Percentiles rank a stretch among this genome's conserved stretches.
Conservation (phyloP, 805 yeast species). For the Wickerhamiella slavikovae region DNA sequence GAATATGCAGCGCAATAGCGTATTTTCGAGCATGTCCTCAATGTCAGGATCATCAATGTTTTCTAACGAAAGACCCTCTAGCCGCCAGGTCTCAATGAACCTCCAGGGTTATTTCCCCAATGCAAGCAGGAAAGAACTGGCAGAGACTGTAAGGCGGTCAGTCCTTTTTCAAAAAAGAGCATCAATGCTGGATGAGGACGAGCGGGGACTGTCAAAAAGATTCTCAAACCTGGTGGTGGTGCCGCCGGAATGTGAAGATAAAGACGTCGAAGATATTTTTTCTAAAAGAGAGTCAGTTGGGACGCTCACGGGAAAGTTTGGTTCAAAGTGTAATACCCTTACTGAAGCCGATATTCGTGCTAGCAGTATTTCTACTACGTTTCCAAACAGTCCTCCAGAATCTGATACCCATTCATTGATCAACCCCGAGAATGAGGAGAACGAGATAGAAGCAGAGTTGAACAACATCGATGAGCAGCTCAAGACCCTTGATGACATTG, state of each 20-base stretch:
- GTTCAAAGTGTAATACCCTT: neutral
- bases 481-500: conserved; percentile 21
- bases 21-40: no score
- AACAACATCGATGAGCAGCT: no score
- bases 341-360: neutral
- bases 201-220: neutral
- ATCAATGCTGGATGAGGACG: conserved; percentile 18
- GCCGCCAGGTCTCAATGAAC: conserved; percentile 76
- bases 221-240: conserved; percentile 1
- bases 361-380: neutral
- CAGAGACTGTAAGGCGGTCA: conserved; percentile 66
- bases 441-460: no score
- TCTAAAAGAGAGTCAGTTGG: neutral
- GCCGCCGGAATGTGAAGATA: neutral
- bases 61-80: conserved; percentile 92
- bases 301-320: neutral
- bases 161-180: conserved; percentile 56
- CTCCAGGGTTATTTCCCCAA: conserved; percentile 83
- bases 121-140: conserved; percentile 47
- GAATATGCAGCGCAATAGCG: no score
- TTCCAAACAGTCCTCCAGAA: no score
- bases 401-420: no score
- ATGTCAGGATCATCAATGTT: no score
- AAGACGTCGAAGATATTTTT: neutral
- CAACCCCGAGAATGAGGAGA: no score